A percentile compares a stretch with the other conserved stretches of the same genome.
Conservation (phyloP, 495 filamentous ascomycete species). For the Aspergillus cristatus region DNA sequence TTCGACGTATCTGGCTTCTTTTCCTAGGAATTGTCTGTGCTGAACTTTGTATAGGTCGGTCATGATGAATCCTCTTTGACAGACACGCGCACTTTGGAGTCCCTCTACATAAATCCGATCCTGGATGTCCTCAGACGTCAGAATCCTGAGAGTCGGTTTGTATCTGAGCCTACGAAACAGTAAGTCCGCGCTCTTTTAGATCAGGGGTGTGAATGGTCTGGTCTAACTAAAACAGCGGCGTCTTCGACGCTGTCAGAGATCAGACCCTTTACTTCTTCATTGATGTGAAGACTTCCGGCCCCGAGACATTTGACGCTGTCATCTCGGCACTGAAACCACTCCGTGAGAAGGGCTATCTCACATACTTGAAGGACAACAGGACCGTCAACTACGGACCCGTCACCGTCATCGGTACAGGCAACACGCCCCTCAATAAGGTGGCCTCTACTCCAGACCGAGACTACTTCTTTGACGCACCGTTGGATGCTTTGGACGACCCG, state of each 20-base stretch:
- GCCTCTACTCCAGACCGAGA: slow-evolving; percentile 40
- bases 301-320: slow-evolving; percentile 45
- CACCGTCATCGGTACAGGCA: slow-evolving; percentile 74
- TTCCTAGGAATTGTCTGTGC: neutral
- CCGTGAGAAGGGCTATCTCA: slow-evolving; percentile 51
- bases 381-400: slow-evolving; percentile 44
- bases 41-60: slow-evolving; percentile 33
- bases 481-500: slow-evolving; percentile 35
- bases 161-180: slow-evolving; percentile 31
- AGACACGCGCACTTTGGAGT: slow-evolving; percentile 41
- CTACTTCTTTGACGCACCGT: slow-evolving; percentile 55
- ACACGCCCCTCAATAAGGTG: slow-evolving; percentile 60
- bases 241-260: slow-evolving; percentile 39
- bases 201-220: neutral
- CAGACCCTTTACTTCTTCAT: slow-evolving; percentile 64
- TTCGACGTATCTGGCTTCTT: neutral
- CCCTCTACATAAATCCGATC: slow-evolving; percentile 50
- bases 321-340: slow-evolving; percentile 56
- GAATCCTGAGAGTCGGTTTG: slow-evolving; percentile 32
- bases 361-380: slow-evolving; percentile 43
- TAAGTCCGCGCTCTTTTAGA: slow-evolving; percentile 6
- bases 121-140: slow-evolving; percentile 42
- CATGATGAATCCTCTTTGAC: slow-evolving; percentile 44
- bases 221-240: slow-evolving; percentile 19
- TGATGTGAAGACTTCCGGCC: slow-evolving; percentile 56